A percentile compares a stretch with the other conserved stretches of the same genome.
Evolutionary conservation across 352 stramenopile genomes (phyloP).

Genomic region (Globisporangium uncinulatum): DNA sequence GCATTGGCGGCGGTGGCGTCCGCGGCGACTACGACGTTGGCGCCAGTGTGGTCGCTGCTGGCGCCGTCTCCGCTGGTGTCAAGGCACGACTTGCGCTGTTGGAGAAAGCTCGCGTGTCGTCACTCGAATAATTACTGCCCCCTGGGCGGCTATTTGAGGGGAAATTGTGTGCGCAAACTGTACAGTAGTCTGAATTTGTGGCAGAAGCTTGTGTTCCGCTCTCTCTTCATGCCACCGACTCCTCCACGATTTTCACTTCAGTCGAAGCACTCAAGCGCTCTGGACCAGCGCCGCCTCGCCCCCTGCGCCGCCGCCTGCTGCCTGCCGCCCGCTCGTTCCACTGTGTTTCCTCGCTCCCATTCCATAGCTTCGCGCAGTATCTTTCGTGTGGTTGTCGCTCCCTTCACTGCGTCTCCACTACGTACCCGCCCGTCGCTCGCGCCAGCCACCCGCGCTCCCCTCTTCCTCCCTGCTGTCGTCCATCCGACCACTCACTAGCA

Average conservation of each 20-base stretch:
- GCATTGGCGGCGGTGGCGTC: background rate
- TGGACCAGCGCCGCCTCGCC: too few species aligned
- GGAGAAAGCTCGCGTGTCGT: slow-evolving; percentile 9
- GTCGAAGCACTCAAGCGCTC: too few species aligned
- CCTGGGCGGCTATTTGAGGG: background rate
- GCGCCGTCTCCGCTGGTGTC: background rate
- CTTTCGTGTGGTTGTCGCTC: too few species aligned
- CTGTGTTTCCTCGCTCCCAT: background rate
- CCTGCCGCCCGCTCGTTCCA: too few species aligned
- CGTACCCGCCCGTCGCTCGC: background rate
- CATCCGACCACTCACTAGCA: too few species aligned
- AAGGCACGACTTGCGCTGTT: slow-evolving; percentile 14
- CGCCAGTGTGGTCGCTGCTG: background rate
- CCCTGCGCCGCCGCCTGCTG: too few species aligned
- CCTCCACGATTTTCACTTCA: too few species aligned
- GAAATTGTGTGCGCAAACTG: background rate
- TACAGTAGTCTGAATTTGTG: background rate
- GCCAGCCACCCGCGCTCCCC: background rate
- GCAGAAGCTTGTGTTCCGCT: too few species aligned
- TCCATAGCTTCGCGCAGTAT: background rate
- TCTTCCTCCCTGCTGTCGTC: background rate
- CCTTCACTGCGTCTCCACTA: too few species aligned
- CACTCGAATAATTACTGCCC: slow-evolving; percentile 10
- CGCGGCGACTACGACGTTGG: background rate
- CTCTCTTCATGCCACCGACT: too few species aligned